These are phyloP conservation scores for Lentithecium fluviatile DNA, from an alignment of 495 filamentous ascomycete genomes.

Conservation along the genomic window DNA sequence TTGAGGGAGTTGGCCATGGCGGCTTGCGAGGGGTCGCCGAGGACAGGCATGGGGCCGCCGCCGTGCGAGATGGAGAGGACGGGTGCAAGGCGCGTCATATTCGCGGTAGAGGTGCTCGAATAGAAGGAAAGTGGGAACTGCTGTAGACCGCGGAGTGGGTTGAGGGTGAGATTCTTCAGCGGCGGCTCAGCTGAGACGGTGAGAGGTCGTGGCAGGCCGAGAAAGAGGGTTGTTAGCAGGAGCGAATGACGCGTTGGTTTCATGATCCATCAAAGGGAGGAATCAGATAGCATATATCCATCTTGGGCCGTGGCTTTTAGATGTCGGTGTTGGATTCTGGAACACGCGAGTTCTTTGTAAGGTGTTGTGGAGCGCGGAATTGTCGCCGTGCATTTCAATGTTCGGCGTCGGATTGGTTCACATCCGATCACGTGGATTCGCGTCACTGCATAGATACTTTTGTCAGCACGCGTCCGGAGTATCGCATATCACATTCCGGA, in stretches of 20 bases:
- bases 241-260: not conserved
- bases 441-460: no score
- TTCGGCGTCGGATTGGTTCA: no score
- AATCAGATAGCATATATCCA: not conserved
- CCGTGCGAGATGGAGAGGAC: conserved; percentile 48
- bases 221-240: conserved; percentile 2
- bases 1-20: conserved; percentile 41
- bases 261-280: conserved; percentile 16
- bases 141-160: conserved; percentile 13
- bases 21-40: conserved; percentile 43
- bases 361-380: not conserved
- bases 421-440: no score
- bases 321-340: not conserved
- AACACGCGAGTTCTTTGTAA: not conserved
- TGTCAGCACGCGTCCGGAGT: no score
- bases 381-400: not conserved
- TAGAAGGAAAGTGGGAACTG: conserved; percentile 1
- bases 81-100: conserved; percentile 38
- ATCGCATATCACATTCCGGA: no score
- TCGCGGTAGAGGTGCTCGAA: not conserved
- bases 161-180: conserved; percentile 8
- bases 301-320: not conserved
- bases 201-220: not conserved
- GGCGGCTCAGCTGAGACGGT: not conserved
- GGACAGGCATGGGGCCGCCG: conserved; percentile 47